Evolutionary conservation across 116 monocot genomes (phyloP), one percentile per base, ranked within the genome.

Genomic region (Papilionanthe hybrid): DNA sequence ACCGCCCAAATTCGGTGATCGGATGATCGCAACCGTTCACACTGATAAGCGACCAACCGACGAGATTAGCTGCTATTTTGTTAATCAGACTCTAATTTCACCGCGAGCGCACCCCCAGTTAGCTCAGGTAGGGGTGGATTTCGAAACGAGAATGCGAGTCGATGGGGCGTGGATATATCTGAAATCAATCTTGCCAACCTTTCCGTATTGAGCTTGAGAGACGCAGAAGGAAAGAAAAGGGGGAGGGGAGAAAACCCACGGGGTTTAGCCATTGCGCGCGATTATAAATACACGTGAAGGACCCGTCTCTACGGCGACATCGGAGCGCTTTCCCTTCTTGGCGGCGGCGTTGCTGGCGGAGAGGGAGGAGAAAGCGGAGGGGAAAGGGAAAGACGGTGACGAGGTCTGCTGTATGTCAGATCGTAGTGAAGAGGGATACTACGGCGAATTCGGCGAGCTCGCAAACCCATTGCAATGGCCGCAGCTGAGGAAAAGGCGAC

Each of bases 401-500:
- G 67, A 78, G 81, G n/a, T 66, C 77, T 89, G 92, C 90, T 90
- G 92, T 72, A 95, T 90, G 92, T 90, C 89, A 87, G 89, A 83
- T 89, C 83, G 83, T 81, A 47, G 88, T 28, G 83, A 77, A 37
- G 76, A 78, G 55, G 78, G 81, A 69, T 79, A 89, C 79, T 82
- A 88, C 87, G 87, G 87, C 77, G 90, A 85, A 88, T 82, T 84
- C 80, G 83, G 84, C 75, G 88, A 92, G 91, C 87, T 91, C 43
- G 88, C 85, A 28, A 92, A 95, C 80, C 92, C 95, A 8, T 42
- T 88, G 75, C 95, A 95, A 92, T 95, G 95, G 95, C 90, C 95
- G 60, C 95, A 95, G 78, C 91, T 95, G 42, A 81, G 92, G 92
- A 92, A 95, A 95, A 95, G 76, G 80, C 89, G 95, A 83, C 95